phyloP scores from a whole-genome alignment of 805 yeast genomes.

The Candida vartiovaarae region DNA sequence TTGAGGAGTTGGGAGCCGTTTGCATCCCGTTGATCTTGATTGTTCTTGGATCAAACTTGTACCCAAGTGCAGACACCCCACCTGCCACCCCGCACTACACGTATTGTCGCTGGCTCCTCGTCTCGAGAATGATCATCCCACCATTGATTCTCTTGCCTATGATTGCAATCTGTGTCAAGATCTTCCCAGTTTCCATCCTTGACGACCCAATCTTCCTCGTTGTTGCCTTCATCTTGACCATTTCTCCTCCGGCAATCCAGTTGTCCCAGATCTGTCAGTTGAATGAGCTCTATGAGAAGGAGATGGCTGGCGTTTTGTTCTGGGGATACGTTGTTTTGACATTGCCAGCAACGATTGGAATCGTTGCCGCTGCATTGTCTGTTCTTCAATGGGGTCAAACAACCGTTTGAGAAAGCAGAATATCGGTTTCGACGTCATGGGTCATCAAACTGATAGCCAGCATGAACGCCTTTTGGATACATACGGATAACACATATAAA shows the following conservation, averaged over 20 bases:
- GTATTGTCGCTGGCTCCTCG: constrained; percentile 61
- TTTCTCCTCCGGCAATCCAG: constrained; percentile 82
- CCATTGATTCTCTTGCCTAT: constrained; percentile 61
- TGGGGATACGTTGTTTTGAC: constrained; percentile 79
- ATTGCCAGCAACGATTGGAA: constrained; percentile 65
- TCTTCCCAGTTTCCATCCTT: constrained; percentile 56
- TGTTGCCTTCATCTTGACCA: constrained; percentile 67
- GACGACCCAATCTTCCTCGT: constrained; percentile 78
- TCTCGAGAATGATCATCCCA: constrained; percentile 76
- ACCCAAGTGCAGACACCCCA: constrained; percentile 62
- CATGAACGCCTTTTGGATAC: no score
- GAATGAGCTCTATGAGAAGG: constrained; percentile 68
- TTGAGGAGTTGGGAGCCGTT: constrained; percentile 61
- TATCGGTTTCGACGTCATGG: no score
- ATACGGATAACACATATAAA: no score
- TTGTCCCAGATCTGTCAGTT: constrained; percentile 74
- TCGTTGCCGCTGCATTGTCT: constrained; percentile 58
- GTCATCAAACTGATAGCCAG: no score
- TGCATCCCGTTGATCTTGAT: constrained; percentile 73
- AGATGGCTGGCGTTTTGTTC: constrained; percentile 75
- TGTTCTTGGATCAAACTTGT: constrained; percentile 72
- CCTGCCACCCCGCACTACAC: constrained; percentile 58
- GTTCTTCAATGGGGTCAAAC: constrained; percentile 32
- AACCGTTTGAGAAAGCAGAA: no score
- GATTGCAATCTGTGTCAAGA: constrained; percentile 57